Conservation (phyloP, 2,329 filamentous ascomycete genomes). For the Ampelomyces quisqualis region DNA sequence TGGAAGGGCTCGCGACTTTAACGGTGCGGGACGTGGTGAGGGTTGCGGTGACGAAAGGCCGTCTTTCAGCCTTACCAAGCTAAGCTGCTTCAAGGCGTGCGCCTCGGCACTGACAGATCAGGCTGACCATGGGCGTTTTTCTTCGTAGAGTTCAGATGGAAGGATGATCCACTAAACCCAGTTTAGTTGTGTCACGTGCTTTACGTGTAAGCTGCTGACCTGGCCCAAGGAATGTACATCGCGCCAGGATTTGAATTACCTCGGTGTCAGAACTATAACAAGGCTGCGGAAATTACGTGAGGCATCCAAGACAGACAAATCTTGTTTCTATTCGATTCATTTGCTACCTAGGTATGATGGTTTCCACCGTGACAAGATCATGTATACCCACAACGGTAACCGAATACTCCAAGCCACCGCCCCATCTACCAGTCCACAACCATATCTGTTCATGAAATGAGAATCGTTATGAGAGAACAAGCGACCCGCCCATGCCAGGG, state of each 20-base stretch:
- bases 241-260: no score
- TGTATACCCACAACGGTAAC: slow-evolving; percentile 16
- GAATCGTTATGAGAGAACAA: slow-evolving; percentile 21
- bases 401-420: slow-evolving; percentile 15
- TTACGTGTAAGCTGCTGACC: no score
- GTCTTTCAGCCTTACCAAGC: slow-evolving; percentile 22
- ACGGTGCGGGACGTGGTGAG: slow-evolving; percentile 18
- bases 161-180: no score
- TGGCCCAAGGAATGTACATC: no score
- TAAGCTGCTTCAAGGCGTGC: slow-evolving; percentile 15
- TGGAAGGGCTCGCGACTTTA: slow-evolving; percentile 18
- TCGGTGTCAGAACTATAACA: no score
- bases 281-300: no score
- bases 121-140: not conserved
- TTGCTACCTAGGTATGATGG: slow-evolving; percentile 15
- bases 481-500: slow-evolving; percentile 17
- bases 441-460: slow-evolving; percentile 15
- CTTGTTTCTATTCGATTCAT: slow-evolving; percentile 9
- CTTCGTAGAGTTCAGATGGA: not conserved
- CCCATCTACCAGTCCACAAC: slow-evolving; percentile 19
- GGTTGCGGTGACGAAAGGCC: slow-evolving; percentile 28
- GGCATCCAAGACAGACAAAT: not conserved
- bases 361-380: slow-evolving; percentile 7
- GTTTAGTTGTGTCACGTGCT: no score
- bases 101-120: slow-evolving; percentile 11